Evolutionary conservation across 116 monocot genomes (phyloP).

Genomic region (Trichopus zeylanicus): DNA sequence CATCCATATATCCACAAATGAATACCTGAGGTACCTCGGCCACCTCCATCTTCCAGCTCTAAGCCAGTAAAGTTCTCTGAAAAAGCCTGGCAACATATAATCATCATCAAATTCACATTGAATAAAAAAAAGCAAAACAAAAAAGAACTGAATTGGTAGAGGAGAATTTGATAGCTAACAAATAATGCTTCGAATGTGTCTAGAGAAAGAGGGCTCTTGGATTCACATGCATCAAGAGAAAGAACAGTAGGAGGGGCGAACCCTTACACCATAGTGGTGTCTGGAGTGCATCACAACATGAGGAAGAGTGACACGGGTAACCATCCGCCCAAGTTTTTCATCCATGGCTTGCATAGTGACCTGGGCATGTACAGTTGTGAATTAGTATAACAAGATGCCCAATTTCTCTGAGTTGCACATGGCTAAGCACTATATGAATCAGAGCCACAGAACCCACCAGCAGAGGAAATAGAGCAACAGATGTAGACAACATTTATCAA

Average conservation of each 20-base stretch:
- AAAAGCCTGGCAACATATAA: constrained; percentile 46
- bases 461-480: too few species aligned
- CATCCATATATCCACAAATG: background rate
- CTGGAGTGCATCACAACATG: constrained; percentile 95
- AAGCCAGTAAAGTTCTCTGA: constrained; percentile 95
- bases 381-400: background rate
- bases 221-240: background rate
- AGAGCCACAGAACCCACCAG: too few species aligned
- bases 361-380: constrained; percentile 23
- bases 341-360: constrained; percentile 79
- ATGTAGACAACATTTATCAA: too few species aligned
- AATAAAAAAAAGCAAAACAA: too few species aligned
- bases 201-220: background rate
- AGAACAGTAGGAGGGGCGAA: too few species aligned
- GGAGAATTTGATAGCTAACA: too few species aligned
- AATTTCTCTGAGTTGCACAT: too few species aligned
- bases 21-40: constrained; percentile 93
- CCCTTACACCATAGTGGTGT: constrained; percentile 72
- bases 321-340: constrained; percentile 90
- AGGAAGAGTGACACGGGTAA: constrained; percentile 86
- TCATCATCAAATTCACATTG: too few species aligned
- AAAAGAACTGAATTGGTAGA: too few species aligned
- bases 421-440: too few species aligned
- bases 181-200: too few species aligned
- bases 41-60: constrained; percentile 99